phyloP scores from a whole-genome alignment of 768 basidiomycete species.

The Strobilomyces echinocephalus region DNA sequence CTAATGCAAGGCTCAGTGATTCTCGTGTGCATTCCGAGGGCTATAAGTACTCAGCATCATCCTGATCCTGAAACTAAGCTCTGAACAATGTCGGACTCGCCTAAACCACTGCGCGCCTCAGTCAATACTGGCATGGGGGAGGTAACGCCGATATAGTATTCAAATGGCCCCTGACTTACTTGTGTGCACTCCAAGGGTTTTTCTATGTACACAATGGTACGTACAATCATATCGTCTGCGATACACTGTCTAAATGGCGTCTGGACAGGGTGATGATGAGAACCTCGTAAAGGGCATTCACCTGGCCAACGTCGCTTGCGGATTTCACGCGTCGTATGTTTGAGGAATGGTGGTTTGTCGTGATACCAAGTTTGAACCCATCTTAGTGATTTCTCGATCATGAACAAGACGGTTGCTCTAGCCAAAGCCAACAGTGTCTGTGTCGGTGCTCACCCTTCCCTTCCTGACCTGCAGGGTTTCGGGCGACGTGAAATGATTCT shows the following conservation, averaged over 20 bases:
- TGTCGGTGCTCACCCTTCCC: constrained; percentile 65
- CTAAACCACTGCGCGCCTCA: constrained; percentile 31
- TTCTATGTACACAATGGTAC: constrained; percentile 45
- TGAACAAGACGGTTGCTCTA: constrained; percentile 55
- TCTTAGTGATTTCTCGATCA: constrained; percentile 57
- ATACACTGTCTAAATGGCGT: neutral
- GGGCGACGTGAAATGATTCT: constrained; percentile 63
- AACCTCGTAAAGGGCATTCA: constrained; percentile 53
- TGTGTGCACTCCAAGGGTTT: constrained; percentile 36
- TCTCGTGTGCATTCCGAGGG: neutral
- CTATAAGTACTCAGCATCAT: neutral
- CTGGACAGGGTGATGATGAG: constrained; percentile 45
- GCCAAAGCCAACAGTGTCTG: constrained; percentile 53
- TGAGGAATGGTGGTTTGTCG: neutral
- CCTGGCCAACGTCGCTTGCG: constrained; percentile 62
- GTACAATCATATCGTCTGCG: neutral
- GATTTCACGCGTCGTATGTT: constrained; percentile 59
- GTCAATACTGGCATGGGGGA: constrained; percentile 58
- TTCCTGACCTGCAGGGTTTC: constrained; percentile 59
- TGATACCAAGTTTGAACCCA: neutral
- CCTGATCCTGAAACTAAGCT: neutral
- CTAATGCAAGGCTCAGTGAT: neutral
- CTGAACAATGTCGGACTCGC: constrained; percentile 9
- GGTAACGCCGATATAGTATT: constrained; percentile 27
- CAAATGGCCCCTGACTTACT: constrained; percentile 2